A percentile compares a stretch with the other conserved stretches of the same genome.
phyloP scores from a whole-genome alignment of 768 basidiomycete species.

The Tulasnella sp. region DNA sequence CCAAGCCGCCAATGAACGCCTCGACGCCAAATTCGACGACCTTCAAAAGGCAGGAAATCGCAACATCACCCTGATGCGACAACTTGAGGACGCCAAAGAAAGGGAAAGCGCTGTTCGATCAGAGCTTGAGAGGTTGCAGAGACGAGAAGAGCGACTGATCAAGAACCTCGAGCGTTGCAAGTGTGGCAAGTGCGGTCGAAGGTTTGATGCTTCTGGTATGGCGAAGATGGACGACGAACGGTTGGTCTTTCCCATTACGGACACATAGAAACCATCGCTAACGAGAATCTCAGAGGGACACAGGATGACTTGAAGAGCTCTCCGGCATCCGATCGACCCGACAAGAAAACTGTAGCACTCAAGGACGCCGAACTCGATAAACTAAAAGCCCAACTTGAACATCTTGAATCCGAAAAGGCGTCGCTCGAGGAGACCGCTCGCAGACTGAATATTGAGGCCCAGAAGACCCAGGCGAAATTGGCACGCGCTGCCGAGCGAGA shows the following conservation, averaged over 20 bases:
- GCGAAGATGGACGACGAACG: not conserved
- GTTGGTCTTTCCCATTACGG: not conserved
- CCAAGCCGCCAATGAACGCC: constrained; percentile 56
- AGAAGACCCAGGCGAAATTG: not conserved
- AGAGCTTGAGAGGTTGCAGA: constrained; percentile 50
- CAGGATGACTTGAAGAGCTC: not conserved
- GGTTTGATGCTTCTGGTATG: constrained; percentile 14
- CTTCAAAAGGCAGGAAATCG: constrained; percentile 72
- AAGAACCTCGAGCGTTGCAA: constrained; percentile 13
- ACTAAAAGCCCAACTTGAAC: constrained; percentile 58
- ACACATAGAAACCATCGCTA: not conserved
- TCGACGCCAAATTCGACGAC: constrained; percentile 80
- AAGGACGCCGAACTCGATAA: constrained; percentile 52
- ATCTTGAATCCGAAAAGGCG: constrained; percentile 61
- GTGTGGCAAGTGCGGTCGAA: constrained; percentile 8
- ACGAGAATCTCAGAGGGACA: not conserved
- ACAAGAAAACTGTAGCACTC: constrained; percentile 29
- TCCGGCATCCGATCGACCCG: constrained; percentile 1
- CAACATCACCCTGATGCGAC: constrained; percentile 27
- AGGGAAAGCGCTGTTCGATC: constrained; percentile 50
- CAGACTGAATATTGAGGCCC: not conserved
- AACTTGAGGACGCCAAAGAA: constrained; percentile 45
- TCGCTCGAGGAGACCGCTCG: constrained; percentile 55
- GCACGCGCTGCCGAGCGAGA: not conserved
- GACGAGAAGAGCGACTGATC: constrained; percentile 42